Conservation (phyloP, 228 moss, liverwort and hornwort genomes). For the Sphagnum fallax region DNA sequence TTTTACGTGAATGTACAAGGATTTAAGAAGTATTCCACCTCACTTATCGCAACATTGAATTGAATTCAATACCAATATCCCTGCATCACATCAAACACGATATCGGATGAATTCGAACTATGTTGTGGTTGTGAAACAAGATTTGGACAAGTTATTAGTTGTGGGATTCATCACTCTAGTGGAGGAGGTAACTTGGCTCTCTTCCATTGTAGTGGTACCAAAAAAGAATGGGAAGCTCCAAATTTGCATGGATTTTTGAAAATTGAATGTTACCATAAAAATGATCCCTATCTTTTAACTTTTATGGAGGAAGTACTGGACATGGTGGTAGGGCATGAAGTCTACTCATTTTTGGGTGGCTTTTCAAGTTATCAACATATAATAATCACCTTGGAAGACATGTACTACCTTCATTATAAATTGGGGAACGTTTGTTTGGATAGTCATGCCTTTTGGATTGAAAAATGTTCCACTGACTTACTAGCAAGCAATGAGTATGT, state of each 20-base stretch:
- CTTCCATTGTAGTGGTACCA: not conserved
- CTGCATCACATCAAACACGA: not conserved
- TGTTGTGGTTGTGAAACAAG: not conserved
- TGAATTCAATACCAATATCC: not conserved
- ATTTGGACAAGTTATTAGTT: not conserved
- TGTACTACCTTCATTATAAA: slow-evolving; percentile 5
- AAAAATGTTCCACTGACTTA: slow-evolving; percentile 9
- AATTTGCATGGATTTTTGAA: slow-evolving; percentile 14
- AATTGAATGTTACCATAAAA: slow-evolving; percentile 8
- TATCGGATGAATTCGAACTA: slow-evolving; percentile 10
- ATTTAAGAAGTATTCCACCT: slow-evolving; percentile 5
- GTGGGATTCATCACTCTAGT: no score
- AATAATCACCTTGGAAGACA: not conserved
- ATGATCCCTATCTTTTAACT: slow-evolving; percentile 4
- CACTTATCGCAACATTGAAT: not conserved
- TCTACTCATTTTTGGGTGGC: slow-evolving; percentile 10
- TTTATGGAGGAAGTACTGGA: slow-evolving; percentile 9
- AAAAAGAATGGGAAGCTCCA: slow-evolving; percentile 3
- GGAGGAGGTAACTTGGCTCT: not conserved
- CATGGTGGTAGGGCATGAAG: not conserved
- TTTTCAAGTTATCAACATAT: slow-evolving; percentile 7
- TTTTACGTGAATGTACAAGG: slow-evolving; percentile 2
- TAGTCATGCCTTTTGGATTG: slow-evolving; percentile 8
- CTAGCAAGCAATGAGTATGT: slow-evolving; percentile 2
- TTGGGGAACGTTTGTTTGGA: slow-evolving; percentile 5